These are phyloP conservation scores for Fraxinus anomala DNA, from an alignment of 257 asterid genomes.

Conservation along the genomic window DNA sequence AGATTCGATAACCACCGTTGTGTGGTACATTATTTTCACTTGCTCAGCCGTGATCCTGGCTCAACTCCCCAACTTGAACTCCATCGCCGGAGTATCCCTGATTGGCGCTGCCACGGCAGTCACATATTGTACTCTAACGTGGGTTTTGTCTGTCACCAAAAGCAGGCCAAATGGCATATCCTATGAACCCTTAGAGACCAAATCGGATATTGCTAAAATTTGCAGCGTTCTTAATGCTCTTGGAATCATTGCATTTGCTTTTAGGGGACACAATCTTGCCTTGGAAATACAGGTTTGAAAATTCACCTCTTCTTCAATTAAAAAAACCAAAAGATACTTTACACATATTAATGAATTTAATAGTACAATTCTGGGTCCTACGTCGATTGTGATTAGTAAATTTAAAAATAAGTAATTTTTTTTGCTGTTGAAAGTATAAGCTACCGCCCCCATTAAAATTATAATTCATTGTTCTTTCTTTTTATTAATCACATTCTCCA, in stretches of 20 bases:
- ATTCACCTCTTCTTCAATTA: not conserved
- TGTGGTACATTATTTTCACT: constrained; percentile 73
- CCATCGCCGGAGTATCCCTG: constrained; percentile 82
- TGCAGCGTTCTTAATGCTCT: constrained; percentile 68
- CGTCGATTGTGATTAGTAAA: not conserved
- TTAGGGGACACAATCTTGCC: constrained; percentile 86
- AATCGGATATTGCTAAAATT: constrained; percentile 47
- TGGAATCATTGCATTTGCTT: constrained; percentile 81
- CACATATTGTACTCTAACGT: constrained; percentile 66
- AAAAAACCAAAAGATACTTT: no score
- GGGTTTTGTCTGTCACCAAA: constrained; percentile 63
- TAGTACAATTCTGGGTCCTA: not conserved
- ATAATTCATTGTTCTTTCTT: no score
- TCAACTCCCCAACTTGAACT: constrained; percentile 87
- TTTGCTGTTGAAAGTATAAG: no score
- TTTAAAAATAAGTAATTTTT: no score
- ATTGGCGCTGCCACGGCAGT: constrained; percentile 72
- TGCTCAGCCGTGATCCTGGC: constrained; percentile 58
- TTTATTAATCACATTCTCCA: no score
- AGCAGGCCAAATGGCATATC: constrained; percentile 52
- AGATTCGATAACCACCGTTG: constrained; percentile 43
- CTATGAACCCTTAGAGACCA: constrained; percentile 37
- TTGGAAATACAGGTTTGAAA: constrained; percentile 73
- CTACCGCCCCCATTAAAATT: no score
- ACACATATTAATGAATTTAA: no score